Base-by-base conservation (phyloP, 768 basidiomycete genomes). In the Xerocomellus amylosporus region DNA sequence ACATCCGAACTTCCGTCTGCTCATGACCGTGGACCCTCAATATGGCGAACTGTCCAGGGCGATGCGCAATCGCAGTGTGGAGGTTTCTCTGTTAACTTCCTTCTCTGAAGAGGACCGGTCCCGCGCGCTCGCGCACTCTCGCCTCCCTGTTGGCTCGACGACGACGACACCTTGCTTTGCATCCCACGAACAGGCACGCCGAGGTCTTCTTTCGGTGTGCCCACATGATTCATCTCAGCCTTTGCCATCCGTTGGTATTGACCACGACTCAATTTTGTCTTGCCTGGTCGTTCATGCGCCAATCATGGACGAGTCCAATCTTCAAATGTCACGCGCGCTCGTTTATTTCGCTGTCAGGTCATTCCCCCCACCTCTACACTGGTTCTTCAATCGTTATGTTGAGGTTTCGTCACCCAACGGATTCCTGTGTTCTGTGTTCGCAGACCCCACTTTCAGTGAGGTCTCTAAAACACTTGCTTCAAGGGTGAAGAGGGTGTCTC, bases 61-160 rank as follows among this genome's bases (percentile, higher is more conserved):
- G 2, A 99, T 99, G 97, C 88, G 97, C 24, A 99, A 99, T 72
- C 85, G 97, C 53, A 96, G 96, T 17, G 76, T 97, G 34, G 97
- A 99, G 71, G 79, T 98, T 44, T 79, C 80, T 28, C 62, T 93
- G 50, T 50, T 77, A 10, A 47, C 65, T 6, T 49, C 54, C 19
- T 68, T 72, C 45, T 63, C 67, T 14, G 59, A 72, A 12, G 81
- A 85, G 54, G 87, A 88, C 58, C n/a, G 31, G 9, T 51, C 49
- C 30, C 75, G 80, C 24, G 53, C 86, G 15, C 69, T 72, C 15
- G 78, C 83, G 51, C 71, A 79, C 63, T 56, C 72, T 31, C 78
- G 84, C 28, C 74, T 87, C n/a, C 79, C 84, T 36, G n/a, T 15
- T 42, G 55, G 39, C 48, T 49, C 38, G 26, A 49, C 40, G 15